Percentiles rank a stretch among this genome's conserved stretches.
Conservation (phyloP, 176 grass and related monocot genomes). For the Triticum urartu region DNA sequence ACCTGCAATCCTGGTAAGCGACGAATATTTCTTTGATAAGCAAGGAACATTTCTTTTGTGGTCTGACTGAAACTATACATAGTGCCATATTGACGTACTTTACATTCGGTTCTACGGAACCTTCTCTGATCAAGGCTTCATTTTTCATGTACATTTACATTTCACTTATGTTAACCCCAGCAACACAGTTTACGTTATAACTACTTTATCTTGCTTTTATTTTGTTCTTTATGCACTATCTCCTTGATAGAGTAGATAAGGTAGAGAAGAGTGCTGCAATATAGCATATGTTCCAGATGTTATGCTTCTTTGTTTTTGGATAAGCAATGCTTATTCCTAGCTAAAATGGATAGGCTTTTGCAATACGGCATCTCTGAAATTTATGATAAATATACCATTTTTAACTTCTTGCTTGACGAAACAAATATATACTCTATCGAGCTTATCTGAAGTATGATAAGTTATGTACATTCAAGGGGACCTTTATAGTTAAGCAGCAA, state of each 20-base stretch:
- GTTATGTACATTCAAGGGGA: background rate
- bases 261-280: constrained; percentile 2
- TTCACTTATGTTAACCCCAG: background rate
- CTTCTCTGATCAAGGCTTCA: background rate
- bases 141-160: background rate
- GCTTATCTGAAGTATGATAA: background rate
- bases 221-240: background rate
- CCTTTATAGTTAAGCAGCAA: background rate
- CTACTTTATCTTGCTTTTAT: background rate
- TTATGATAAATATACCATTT: background rate
- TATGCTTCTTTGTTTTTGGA: background rate
- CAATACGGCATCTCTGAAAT: background rate
- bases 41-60: background rate
- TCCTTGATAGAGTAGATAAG: background rate
- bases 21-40: background rate
- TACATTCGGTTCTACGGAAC: background rate
- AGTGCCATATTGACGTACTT: background rate
- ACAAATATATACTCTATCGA: background rate
- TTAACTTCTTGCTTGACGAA: background rate
- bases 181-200: background rate
- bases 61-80: background rate
- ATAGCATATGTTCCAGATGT: background rate
- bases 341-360: background rate
- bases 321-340: background rate
- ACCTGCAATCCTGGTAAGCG: background rate